A percentile compares a stretch with the other conserved stretches of the same genome.
These are phyloP conservation scores for Cystobasidium tubakii DNA, from an alignment of 768 basidiomycete genomes.

Conservation along the genomic window DNA sequence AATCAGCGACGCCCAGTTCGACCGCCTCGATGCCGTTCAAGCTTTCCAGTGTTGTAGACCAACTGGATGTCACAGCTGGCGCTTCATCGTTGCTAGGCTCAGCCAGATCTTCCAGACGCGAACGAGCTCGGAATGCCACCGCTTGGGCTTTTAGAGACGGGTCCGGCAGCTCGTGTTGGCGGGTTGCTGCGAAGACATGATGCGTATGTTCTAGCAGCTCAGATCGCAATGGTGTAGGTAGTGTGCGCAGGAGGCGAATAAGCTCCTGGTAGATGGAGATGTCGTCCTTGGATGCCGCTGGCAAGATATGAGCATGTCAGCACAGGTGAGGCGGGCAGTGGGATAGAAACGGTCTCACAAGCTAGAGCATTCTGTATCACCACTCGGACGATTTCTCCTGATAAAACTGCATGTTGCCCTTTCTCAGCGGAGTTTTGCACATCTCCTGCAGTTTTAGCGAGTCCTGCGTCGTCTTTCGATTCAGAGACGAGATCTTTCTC, in stretches of 20 bases:
- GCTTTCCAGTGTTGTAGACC: not conserved
- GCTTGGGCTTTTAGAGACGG: not conserved
- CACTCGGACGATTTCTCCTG: conserved; percentile 70
- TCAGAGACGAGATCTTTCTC: conserved; percentile 11
- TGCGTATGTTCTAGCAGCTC: conserved; percentile 51
- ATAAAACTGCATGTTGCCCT: conserved; percentile 62
- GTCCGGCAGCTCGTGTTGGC: not conserved
- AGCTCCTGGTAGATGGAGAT: conserved; percentile 53
- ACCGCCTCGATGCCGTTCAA: conserved; percentile 16
- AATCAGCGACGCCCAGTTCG: not conserved
- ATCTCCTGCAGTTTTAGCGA: conserved; percentile 47
- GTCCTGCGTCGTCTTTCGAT: conserved; percentile 42
- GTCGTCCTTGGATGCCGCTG: conserved; percentile 45
- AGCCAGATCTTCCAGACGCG: conserved; percentile 4
- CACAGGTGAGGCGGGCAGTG: not conserved
- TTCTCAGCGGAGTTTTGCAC: conserved; percentile 51
- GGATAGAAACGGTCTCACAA: conserved; percentile 55
- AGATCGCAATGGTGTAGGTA: conserved; percentile 49
- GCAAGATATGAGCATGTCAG: conserved; percentile 27
- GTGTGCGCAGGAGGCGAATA: conserved; percentile 54
- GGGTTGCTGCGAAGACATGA: not conserved
- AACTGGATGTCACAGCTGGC: not conserved
- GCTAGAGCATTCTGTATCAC: conserved; percentile 69
- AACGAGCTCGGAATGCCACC: not conserved
- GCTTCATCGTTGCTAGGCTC: conserved; percentile 4